Evolutionary conservation across 2,329 filamentous ascomycete species (phyloP).

Genomic region (Aspergillus versicolor): DNA sequence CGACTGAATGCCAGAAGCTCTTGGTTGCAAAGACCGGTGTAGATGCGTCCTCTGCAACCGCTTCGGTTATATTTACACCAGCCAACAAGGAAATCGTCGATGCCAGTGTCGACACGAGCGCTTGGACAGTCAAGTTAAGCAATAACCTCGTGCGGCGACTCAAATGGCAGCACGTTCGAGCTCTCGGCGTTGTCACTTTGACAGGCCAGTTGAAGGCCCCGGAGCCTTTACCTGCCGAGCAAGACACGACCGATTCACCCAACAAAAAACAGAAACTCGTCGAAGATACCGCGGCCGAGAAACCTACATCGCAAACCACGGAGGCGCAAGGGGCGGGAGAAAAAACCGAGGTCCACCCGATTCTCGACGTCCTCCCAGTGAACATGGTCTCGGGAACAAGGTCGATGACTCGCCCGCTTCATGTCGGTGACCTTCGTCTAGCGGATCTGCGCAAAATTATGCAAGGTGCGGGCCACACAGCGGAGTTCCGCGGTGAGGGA

Average conservation of each 20-base stretch:
- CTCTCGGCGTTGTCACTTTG: conserved; percentile 87
- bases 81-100: conserved; percentile 71
- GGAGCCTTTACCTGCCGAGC: conserved; percentile 24
- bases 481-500: conserved; percentile 91
- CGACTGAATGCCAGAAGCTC: conserved; percentile 74
- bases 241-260: conserved; percentile 37
- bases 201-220: conserved; percentile 68
- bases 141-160: conserved; percentile 80
- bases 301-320: conserved; percentile 13
- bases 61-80: conserved; percentile 79
- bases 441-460: conserved; percentile 84
- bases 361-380: conserved; percentile 60
- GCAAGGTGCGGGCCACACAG: conserved; percentile 76
- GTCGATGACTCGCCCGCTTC: conserved; percentile 79
- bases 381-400: conserved; percentile 70
- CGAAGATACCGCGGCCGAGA: conserved; percentile 19
- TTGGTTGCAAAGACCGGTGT: conserved; percentile 46
- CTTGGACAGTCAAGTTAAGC: conserved; percentile 91
- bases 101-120: conserved; percentile 95
- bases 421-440: conserved; percentile 88
- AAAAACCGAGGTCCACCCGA: conserved; percentile 42
- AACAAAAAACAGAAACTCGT: conserved; percentile 53
- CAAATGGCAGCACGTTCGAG: conserved; percentile 92
- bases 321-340: conserved; percentile 23
- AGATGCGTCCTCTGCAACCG: conserved; percentile 43